A percentile compares a stretch with the other conserved stretches of the same genome.
These are phyloP conservation scores for Neofusicoccum sp. DNA, from an alignment of 2,329 filamentous ascomycete species.

Conservation along the genomic window DNA sequence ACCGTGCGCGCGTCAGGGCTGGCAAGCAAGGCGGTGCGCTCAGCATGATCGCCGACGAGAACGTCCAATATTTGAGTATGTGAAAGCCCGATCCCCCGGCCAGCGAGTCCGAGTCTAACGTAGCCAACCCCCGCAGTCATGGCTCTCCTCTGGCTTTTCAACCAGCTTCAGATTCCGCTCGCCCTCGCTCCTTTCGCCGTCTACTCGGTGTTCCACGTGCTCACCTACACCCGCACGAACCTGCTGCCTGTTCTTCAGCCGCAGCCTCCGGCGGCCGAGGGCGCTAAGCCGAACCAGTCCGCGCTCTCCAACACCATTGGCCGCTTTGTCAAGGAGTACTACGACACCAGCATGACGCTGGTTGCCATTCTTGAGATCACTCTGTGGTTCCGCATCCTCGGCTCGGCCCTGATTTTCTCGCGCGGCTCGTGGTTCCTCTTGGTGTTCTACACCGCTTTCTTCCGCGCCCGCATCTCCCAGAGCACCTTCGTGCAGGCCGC, in stretches of 20 bases:
- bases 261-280: conserved; percentile 53
- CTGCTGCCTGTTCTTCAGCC: conserved; percentile 85
- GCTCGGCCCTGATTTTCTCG: conserved; percentile 83
- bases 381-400: conserved; percentile 80
- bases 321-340: conserved; percentile 96
- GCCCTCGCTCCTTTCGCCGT: conserved; percentile 92
- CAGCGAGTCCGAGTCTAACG: background rate
- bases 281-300: conserved; percentile 60
- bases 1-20: conserved; percentile 79
- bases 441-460: conserved; percentile 83
- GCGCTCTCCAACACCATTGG: conserved; percentile 82
- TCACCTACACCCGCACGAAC: conserved; percentile 93
- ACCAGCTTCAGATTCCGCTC: conserved; percentile 79
- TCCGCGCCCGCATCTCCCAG: conserved; percentile 86
- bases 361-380: conserved; percentile 86
- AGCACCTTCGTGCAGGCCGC: conserved; percentile 90
- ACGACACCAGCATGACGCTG: conserved; percentile 92
- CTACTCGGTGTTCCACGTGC: conserved; percentile 98
- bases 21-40: conserved; percentile 67
- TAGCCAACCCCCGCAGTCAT: conserved; percentile 62
- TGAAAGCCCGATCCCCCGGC: conserved; percentile 24
- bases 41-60: conserved; percentile 81
- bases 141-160: conserved; percentile 91
- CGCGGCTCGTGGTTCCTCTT: conserved; percentile 90
- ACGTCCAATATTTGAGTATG: conserved; percentile 95